Evolutionary conservation across 108 stramenopile genomes (phyloP).

Genomic region (Asterionellopsis glacialis): DNA sequence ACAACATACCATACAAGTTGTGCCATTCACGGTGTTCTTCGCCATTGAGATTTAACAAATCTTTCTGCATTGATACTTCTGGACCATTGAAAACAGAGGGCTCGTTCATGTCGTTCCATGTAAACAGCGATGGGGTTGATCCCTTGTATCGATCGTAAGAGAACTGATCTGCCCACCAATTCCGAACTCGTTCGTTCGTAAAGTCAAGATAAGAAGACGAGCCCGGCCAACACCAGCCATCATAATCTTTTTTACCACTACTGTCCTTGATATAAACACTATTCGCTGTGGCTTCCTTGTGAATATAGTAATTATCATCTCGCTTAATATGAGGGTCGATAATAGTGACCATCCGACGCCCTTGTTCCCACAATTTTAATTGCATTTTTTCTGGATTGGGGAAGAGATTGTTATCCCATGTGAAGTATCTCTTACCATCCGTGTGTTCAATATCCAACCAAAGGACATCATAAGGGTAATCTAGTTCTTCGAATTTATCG

Average conservation of each 20-base stretch:
- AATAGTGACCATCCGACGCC: conserved; percentile 98
- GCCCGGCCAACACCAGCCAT: conserved; percentile 99
- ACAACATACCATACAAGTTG: conserved; percentile 98
- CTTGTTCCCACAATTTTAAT: conserved; percentile 80
- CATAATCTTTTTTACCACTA: conserved; percentile 86
- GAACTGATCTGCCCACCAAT: conserved; percentile 98
- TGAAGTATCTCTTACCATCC: conserved; percentile 98
- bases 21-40: conserved; percentile 99
- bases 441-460: conserved; percentile 99
- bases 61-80: conserved; percentile 97
- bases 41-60: conserved; percentile 79
- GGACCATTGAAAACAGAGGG: conserved; percentile 99
- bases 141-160: conserved; percentile 89
- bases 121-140: conserved; percentile 88
- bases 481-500: conserved; percentile 89
- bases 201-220: conserved; percentile 98
- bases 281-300: conserved; percentile 90
- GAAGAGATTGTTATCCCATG: conserved; percentile 95
- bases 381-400: conserved; percentile 94
- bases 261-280: conserved; percentile 95
- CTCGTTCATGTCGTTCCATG: conserved; percentile 99
- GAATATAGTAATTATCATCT: conserved; percentile 88
- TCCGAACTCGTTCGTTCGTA: conserved; percentile 85
- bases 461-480: conserved; percentile 99
- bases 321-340: conserved; percentile 99